Percentiles rank a stretch among this genome's conserved stretches.
Evolutionary conservation across 1,139 yeast genomes (phyloP).

Genomic region (Scheffersomyces quercinus): DNA sequence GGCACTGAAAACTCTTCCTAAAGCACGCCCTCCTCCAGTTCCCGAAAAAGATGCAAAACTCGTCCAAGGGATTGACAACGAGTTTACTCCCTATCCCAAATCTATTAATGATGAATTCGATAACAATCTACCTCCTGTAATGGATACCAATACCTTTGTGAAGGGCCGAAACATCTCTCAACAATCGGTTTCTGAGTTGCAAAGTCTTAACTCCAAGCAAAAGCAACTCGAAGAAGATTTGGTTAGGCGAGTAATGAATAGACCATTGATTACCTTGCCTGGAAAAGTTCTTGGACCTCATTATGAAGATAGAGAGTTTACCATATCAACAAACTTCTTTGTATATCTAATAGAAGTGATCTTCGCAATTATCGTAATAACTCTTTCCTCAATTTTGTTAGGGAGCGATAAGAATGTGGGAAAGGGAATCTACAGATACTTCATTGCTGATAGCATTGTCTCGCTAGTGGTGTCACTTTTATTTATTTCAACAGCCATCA

Average conservation of each 20-base stretch:
- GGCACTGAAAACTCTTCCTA: not conserved
- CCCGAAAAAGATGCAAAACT: not conserved
- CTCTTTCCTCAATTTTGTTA: conserved; percentile 28
- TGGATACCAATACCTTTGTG: conserved; percentile 16
- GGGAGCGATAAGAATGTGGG: conserved; percentile 23
- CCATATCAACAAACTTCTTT: conserved; percentile 31
- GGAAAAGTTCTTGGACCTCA: conserved; percentile 13
- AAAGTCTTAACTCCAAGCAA: conserved; percentile 25
- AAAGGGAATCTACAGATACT: conserved; percentile 33
- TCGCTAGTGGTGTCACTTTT: conserved; percentile 35
- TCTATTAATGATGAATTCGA: conserved; percentile 4
- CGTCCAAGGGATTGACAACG: not conserved
- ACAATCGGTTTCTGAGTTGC: conserved; percentile 7
- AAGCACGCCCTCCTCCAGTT: not conserved
- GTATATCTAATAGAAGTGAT: conserved; percentile 38
- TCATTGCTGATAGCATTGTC: conserved; percentile 40
- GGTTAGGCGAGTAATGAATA: conserved; percentile 38
- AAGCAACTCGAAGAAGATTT: conserved; percentile 31
- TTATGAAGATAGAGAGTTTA: conserved; percentile 18
- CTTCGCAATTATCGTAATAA: conserved; percentile 34
- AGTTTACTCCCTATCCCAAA: conserved; percentile 7
- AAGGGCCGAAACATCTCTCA: conserved; percentile 2
- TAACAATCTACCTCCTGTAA: conserved; percentile 21
- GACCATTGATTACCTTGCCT: conserved; percentile 26
- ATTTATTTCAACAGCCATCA: conserved; percentile 36